A percentile compares a stretch with the other conserved stretches of the same genome.
phyloP scores from a whole-genome alignment of 1,284 basidiomycete species.

The Sphagnurus paluster region DNA sequence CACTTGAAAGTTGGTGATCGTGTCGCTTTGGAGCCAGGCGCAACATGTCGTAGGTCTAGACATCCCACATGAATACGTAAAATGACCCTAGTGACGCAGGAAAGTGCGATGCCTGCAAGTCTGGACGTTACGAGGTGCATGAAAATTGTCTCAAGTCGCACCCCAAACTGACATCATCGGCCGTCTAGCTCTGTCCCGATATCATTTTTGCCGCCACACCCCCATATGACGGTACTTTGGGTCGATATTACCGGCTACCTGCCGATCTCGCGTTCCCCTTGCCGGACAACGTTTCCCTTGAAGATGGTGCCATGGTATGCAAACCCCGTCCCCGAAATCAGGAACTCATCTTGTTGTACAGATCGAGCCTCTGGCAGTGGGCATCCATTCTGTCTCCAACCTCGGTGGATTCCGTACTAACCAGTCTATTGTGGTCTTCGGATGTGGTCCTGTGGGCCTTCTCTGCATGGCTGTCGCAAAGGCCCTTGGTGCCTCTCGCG shows the following conservation, averaged over 20 bases:
- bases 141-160: background rate
- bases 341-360: conserved; percentile 27
- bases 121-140: conserved; percentile 76
- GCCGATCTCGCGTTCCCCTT: conserved; percentile 75
- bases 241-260: conserved; percentile 78
- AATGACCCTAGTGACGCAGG: conserved; percentile 26
- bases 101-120: conserved; percentile 69
- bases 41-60: conserved; percentile 60
- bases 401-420: conserved; percentile 74
- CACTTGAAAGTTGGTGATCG: conserved; percentile 81
- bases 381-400: conserved; percentile 83
- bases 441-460: conserved; percentile 92
- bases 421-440: conserved; percentile 80
- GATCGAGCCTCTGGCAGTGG: conserved; percentile 96
- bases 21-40: conserved; percentile 86
- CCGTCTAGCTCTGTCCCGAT: conserved; percentile 65
- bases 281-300: conserved; percentile 72
- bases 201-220: conserved; percentile 89
- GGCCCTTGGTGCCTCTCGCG: conserved; percentile 79
- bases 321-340: background rate
- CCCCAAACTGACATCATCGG: background rate
- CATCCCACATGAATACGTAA: background rate
- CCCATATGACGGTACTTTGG: conserved; percentile 86
- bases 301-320: conserved; percentile 82
- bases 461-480: conserved; percentile 92